Evolutionary conservation across 2,329 filamentous ascomycete genomes (phyloP), one percentile per base, ranked within the genome.

Genomic region (Fusarium subtropicale): DNA sequence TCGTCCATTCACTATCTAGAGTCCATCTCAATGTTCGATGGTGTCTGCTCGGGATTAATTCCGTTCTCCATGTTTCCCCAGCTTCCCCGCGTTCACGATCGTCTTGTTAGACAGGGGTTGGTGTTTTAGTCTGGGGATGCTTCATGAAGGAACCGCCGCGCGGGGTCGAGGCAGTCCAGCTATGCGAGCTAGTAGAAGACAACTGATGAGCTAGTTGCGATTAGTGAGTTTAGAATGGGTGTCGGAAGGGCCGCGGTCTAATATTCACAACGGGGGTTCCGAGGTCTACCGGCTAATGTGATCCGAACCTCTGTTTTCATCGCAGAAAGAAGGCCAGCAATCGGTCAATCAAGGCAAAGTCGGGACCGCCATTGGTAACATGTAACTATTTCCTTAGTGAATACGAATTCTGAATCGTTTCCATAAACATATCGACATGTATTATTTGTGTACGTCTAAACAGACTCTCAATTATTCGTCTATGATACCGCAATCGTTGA

Each of bases 301-400:
- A 6, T 7, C n/a, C n/a, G 8, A 2, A 4, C 5, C 4, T 2
- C 18, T 36, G 4, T 36, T 9, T 10, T 4, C 16, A 18, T 10
- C 4, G 8, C 18, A 13, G 6, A 39, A 20, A 11, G 7, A 20
- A 20, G n/a, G 2, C 1, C 12, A 39, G 13, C 7, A 3, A 4
- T 18, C 33, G 4, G 9, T 9, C 3, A 4, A 5, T 39, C 5
- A 39, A 13, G 11, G n/a, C 5, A 7, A n/a, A 2, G n/a, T 39
- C 20, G n/a, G n/a, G 13, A 20, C 5, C 9, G 5, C 4, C 5
- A 20, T 10, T 24, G 20, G 7, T 15, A 24, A 7, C 10, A 11
- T 38, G 5, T 38, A 20, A 10, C 5, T 7, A 3, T 39, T 39
- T 3, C 38, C 11, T 12, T 2, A 20, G 4, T 8, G 5, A 4